A percentile compares a stretch with the other conserved stretches of the same genome.
phyloP scores from a whole-genome alignment of 306 rosid species.

The Cicer chorassanicum region DNA sequence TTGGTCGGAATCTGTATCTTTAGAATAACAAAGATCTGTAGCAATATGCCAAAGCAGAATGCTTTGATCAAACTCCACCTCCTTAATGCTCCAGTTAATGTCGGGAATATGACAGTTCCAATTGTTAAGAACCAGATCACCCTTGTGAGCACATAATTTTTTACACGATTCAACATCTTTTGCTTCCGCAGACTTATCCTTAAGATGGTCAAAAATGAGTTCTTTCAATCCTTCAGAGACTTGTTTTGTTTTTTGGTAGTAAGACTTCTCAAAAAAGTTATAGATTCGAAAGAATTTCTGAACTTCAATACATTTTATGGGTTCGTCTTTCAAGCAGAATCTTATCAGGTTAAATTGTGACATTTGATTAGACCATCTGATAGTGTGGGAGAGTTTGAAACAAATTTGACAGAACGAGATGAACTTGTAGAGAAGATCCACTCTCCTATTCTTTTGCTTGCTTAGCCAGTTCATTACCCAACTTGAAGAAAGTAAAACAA shows the following conservation, averaged over 20 bases:
- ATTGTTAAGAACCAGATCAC: slow-evolving; percentile 30
- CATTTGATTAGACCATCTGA: slow-evolving; percentile 44
- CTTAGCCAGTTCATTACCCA: slow-evolving; percentile 44
- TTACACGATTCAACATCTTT: background rate
- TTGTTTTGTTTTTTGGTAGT: background rate
- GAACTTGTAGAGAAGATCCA: background rate
- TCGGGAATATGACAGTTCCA: background rate
- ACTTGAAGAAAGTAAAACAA: slow-evolving; percentile 47
- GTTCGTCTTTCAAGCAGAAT: slow-evolving; percentile 14
- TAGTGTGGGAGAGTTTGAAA: slow-evolving; percentile 1
- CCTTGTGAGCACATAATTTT: slow-evolving; percentile 33
- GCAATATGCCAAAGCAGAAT: slow-evolving; percentile 50
- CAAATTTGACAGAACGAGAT: background rate
- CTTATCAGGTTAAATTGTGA: slow-evolving; percentile 44
- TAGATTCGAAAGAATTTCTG: background rate
- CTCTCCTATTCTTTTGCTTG: background rate
- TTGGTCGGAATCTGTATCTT: too few species aligned
- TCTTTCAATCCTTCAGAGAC: slow-evolving; percentile 31
- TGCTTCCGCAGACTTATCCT: background rate
- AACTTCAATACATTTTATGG: background rate
- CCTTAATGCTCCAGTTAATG: background rate
- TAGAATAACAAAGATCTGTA: slow-evolving; percentile 39
- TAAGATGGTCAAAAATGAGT: slow-evolving; percentile 41
- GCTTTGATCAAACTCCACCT: slow-evolving; percentile 44
- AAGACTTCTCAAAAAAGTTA: slow-evolving; percentile 10